Evolutionary conservation across 2,329 filamentous ascomycete species (phyloP).

Genomic region (Beauveria sp.): DNA sequence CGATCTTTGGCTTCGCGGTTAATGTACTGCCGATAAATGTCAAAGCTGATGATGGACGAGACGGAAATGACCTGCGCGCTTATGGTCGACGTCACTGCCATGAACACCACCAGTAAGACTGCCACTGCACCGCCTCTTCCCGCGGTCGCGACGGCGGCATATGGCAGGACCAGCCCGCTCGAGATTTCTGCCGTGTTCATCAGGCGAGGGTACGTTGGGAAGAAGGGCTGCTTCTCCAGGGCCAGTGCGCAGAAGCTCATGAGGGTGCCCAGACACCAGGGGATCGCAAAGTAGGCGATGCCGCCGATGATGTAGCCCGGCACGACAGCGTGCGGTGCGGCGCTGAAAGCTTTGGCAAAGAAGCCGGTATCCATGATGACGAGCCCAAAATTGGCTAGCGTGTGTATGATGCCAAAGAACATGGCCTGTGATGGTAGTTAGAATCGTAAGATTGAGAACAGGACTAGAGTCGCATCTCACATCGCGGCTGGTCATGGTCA

Average conservation of each 20-base stretch:
- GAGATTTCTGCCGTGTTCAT: conserved; percentile 55
- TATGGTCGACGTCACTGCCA: conserved; percentile 61
- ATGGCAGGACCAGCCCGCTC: conserved; percentile 62
- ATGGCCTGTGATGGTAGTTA: conserved; percentile 28
- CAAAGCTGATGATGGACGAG: conserved; percentile 45
- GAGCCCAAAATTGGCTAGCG: conserved; percentile 42
- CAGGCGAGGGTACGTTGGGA: conserved; percentile 46
- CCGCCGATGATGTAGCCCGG: conserved; percentile 46
- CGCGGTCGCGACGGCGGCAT: conserved; percentile 60
- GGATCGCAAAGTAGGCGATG: conserved; percentile 46
- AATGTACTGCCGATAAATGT: conserved; percentile 44
- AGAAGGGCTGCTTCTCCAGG: conserved; percentile 38
- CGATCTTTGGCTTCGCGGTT: conserved; percentile 37
- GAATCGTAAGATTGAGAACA: neutral
- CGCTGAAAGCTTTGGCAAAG: conserved; percentile 46
- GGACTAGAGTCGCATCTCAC: conserved; percentile 18
- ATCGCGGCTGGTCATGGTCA: conserved; percentile 48
- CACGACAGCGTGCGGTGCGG: conserved; percentile 37
- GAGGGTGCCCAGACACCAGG: conserved; percentile 44
- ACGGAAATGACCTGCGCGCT: conserved; percentile 46
- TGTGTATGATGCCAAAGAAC: conserved; percentile 41
- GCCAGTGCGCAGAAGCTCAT: conserved; percentile 41
- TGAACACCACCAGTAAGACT: conserved; percentile 63
- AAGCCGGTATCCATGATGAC: conserved; percentile 49
- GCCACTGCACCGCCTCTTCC: conserved; percentile 64